These are phyloP conservation scores for Suillus subluteus DNA, from an alignment of 768 basidiomycete species.

Conservation along the genomic window DNA sequence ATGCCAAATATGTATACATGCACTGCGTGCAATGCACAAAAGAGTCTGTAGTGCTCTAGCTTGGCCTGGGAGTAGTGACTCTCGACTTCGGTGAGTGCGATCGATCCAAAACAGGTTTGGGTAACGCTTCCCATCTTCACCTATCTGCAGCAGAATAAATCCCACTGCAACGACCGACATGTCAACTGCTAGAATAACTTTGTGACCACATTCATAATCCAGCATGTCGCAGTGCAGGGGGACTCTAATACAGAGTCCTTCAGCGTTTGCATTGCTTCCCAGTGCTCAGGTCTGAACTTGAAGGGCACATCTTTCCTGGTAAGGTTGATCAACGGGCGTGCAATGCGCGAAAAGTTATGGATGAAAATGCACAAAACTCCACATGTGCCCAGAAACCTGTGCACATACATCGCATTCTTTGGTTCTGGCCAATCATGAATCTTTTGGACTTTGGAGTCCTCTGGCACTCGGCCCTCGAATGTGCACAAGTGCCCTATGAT, in stretches of 20 bases:
- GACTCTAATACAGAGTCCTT: constrained; percentile 25
- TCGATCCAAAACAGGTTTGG: constrained; percentile 42
- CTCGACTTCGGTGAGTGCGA: constrained; percentile 35
- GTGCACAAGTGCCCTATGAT: constrained; percentile 45
- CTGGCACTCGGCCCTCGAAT: constrained; percentile 34
- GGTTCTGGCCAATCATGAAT: constrained; percentile 33
- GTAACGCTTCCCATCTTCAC: constrained; percentile 19
- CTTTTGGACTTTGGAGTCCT: constrained; percentile 29
- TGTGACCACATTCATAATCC: constrained; percentile 17
- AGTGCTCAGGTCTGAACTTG: too few species aligned
- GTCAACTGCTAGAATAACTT: constrained; percentile 27
- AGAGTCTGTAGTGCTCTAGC: constrained; percentile 28
- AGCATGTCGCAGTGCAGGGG: constrained; percentile 10
- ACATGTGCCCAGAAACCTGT: constrained; percentile 33
- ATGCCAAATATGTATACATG: constrained; percentile 34
- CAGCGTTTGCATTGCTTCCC: constrained; percentile 14
- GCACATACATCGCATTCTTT: constrained; percentile 16
- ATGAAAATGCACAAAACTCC: constrained; percentile 20
- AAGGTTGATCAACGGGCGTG: too few species aligned
- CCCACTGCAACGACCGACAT: constrained; percentile 38
- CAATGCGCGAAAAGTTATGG: too few species aligned
- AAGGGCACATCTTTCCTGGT: too few species aligned
- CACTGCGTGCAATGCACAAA: constrained; percentile 21
- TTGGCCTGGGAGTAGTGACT: constrained; percentile 27
- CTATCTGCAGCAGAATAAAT: constrained; percentile 33